Base-by-base conservation (phyloP, 2,329 filamentous ascomycete genomes). In the Fusarium sp. region DNA sequence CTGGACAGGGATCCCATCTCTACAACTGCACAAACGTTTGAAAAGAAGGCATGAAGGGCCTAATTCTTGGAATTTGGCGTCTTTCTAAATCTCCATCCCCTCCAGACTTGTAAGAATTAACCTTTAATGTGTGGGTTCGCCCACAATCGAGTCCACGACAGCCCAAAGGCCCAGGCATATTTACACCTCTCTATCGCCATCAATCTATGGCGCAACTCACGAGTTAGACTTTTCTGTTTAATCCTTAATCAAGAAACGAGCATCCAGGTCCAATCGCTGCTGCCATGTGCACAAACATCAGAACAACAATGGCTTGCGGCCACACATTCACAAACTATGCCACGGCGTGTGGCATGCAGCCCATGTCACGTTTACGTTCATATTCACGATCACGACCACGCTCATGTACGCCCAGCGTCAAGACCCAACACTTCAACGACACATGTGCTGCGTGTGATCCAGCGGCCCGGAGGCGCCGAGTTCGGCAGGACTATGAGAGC, bases 401-500 rank as follows among this genome's bases (percentile, higher is more conserved):
- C 3, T 47, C 58, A 62, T 70, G 70, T 56, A 66, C 63, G 16
- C 62, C 58, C 40, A 45, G 62, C 16, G 29, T 62, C 27, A 67
- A 67, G 32, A 62, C 58, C 25, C 62, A 59, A 15, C 75, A 74
- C 58, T 54, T 82, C 45, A 62, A 77, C 44, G 80, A 80, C 67
- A 80, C 78, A n/a, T 83, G 81, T 70, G 77, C 79, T 10, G 53
- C 65, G 8, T 83, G 81, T 64, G 79, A 82, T 52, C 75, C 78
- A 1, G 72, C 73, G 1, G 73, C 74, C 24, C 71, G 62, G 40
- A 75, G 78, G 20, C 73, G 72, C 63, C 59, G 73, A 12, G 58
- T 75, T 43, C 66, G 70, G 46, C 65, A 70, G 38, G 47, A 75
- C 24, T 74, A 79, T 47, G 76, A 79, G 45, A 59, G 52, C n/a